phyloP scores from a whole-genome alignment of 257 asterid species.

The Cynanchum wilfordii region DNA sequence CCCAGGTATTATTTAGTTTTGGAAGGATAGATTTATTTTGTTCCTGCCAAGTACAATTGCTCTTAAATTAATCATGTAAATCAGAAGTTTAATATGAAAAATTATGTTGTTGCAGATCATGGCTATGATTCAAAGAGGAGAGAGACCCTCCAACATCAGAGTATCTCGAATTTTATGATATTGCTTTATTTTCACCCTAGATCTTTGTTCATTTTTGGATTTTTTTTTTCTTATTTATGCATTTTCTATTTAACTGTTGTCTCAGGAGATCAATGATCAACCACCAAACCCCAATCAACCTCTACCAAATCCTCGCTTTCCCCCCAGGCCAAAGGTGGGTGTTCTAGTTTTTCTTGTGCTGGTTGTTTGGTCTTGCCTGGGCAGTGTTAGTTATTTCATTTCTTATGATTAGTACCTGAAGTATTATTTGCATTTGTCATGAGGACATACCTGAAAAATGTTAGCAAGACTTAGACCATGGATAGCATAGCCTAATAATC shows the following conservation, averaged over 20 bases:
- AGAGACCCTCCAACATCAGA: conserved; percentile 81
- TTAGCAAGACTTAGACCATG: not conserved
- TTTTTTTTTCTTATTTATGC: conserved; percentile 11
- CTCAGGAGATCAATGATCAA: conserved; percentile 84
- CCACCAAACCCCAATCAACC: conserved; percentile 95
- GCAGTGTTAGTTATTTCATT: not conserved
- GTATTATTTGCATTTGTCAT: not conserved
- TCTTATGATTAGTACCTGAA: not conserved
- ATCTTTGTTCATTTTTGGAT: conserved; percentile 1
- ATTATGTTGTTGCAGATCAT: conserved; percentile 55
- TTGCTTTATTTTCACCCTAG: conserved; percentile 11
- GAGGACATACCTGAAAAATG: not conserved
- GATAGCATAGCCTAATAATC: not conserved
- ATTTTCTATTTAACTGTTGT: conserved; percentile 14
- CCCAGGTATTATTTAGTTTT: not conserved
- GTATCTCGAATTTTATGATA: conserved; percentile 32
- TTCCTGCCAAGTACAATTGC: not conserved
- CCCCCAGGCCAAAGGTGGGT: conserved; percentile 79
- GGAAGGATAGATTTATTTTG: not conserved
- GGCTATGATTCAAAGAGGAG: conserved; percentile 95
- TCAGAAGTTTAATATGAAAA: not conserved
- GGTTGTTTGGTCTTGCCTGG: conserved; percentile 1
- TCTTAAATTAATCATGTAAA: not conserved
- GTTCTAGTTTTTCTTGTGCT: not conserved
- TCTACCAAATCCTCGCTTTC: conserved; percentile 58